These are phyloP conservation scores for Cicer pinnatifidum DNA, from an alignment of 306 rosid species.

Conservation along the genomic window DNA sequence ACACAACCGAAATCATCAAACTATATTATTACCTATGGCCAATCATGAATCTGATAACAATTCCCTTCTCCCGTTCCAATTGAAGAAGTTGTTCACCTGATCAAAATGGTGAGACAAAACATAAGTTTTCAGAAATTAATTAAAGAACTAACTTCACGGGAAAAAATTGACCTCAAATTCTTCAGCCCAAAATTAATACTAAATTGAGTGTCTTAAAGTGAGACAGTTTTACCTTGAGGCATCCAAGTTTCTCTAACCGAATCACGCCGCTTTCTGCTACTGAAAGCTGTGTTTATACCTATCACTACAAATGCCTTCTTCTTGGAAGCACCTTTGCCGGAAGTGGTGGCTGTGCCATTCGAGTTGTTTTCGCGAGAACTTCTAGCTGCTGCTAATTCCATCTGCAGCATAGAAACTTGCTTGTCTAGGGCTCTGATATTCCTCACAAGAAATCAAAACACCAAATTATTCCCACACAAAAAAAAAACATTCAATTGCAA, in stretches of 20 bases:
- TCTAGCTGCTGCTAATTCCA: constrained; percentile 82
- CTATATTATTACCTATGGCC: constrained; percentile 81
- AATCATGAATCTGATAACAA: constrained; percentile 91
- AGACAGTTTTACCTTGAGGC: constrained; percentile 76
- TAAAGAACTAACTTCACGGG: constrained; percentile 7
- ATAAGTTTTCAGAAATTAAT: constrained; percentile 42
- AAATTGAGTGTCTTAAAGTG: constrained; percentile 21
- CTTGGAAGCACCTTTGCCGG: constrained; percentile 47
- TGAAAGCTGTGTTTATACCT: constrained; percentile 97
- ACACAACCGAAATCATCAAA: neutral
- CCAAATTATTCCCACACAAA: constrained; percentile 10
- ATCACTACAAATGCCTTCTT: constrained; percentile 86
- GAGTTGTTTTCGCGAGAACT: constrained; percentile 61
- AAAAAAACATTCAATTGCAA: constrained; percentile 34
- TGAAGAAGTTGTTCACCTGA: constrained; percentile 85
- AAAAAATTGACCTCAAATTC: neutral
- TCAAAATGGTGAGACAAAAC: constrained; percentile 16
- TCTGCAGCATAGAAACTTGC: constrained; percentile 80
- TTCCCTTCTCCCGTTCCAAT: constrained; percentile 94
- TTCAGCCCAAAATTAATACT: neutral
- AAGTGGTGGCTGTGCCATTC: constrained; percentile 46
- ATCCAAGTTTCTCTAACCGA: constrained; percentile 99
- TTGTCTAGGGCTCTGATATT: constrained; percentile 76
- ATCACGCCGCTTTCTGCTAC: constrained; percentile 96
- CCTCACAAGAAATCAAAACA: constrained; percentile 50